Base-by-base conservation (phyloP, 1,139 yeast genomes). In the Suhomyces bribrorum region DNA sequence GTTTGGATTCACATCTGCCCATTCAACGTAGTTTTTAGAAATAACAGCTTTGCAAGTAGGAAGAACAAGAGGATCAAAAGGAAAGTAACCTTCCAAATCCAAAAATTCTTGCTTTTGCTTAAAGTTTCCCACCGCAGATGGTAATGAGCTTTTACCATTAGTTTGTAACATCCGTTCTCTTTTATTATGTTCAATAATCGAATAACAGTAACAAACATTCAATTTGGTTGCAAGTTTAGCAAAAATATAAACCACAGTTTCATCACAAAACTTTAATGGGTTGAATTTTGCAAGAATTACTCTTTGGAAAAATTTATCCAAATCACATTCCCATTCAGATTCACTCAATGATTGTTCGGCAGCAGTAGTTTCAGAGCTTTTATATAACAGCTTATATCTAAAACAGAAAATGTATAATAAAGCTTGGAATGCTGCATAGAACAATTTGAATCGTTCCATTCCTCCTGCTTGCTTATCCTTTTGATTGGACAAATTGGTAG, bases 351-450 rank as follows among this genome's bases (percentile, higher is more conserved):
- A 26, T 5, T 26, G 37, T 30, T 59, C 62, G 11, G 44, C 43
- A 9, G 45, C 42, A 7, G 45, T 49, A 22, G 32, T 6, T 9
- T 50, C 52, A 5, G 56, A 59, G 11, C 49, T 46, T 18, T 61
- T 66, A 49, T 79, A 75, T 45, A 92, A 71, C 34, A 76, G 59
- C 32, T 77, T 64, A 60, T 86, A 86, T 46, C 97, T 77, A 64
- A 90, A 92, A 57, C 97, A 92, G 57, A 90, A 89, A 26, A 92
- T 87, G 61, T 92, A 92, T 49, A 94, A 73, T 38, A 92, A 66
- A 0, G 96, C 89, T 65, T 92, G 99, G 53, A 88, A 85, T 3
- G 94, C 87, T n/a, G 96, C 88, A 57, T 90, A 92, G 50, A 92
- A 87, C 58, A 89, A 73, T 54, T 84, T 84, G 64, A 89, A 90